Evolutionary conservation across 345 rosid species (phyloP).

Genomic region (Theobroma cacao): DNA sequence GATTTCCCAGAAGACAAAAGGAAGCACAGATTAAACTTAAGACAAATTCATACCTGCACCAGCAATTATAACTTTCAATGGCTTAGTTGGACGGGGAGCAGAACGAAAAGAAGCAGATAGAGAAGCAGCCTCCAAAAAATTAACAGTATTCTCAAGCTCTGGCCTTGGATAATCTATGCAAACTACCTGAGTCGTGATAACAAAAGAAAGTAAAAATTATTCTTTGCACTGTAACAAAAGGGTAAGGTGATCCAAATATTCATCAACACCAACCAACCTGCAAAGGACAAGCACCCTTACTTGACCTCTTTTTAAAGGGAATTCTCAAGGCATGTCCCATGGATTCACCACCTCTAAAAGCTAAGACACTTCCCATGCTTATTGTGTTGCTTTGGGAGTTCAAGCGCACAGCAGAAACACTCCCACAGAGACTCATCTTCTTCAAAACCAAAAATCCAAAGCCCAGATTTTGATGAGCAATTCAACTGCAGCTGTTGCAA

Average conservation of each 20-base stretch:
- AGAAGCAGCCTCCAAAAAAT: constrained; percentile 86
- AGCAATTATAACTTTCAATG: constrained; percentile 78
- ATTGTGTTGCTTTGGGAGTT: constrained; percentile 27
- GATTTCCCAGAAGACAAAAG: neutral
- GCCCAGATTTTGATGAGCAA: neutral
- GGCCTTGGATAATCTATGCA: constrained; percentile 88
- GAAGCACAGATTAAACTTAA: neutral
- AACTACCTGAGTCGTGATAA: constrained; percentile 47
- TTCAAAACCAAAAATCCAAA: neutral
- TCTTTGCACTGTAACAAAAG: neutral
- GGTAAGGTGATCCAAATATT: neutral
- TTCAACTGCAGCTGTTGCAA: constrained; percentile 3
- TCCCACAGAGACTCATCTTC: constrained; percentile 47
- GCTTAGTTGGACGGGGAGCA: constrained; percentile 64
- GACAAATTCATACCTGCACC: constrained; percentile 68
- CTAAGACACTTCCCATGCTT: constrained; percentile 21
- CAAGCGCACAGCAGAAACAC: constrained; percentile 51
- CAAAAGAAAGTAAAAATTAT: neutral
- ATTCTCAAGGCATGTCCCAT: constrained; percentile 46
- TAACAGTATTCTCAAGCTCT: constrained; percentile 68
- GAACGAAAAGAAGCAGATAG: constrained; percentile 68
- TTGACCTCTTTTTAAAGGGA: constrained; percentile 32
- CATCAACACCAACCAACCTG: constrained; percentile 39
- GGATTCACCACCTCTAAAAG: constrained; percentile 42
- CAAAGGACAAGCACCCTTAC: constrained; percentile 35